Evolutionary conservation across 2,329 filamentous ascomycete species (phyloP), one percentile per base, ranked within the genome.

Genomic region (Epichloe aotearoae): DNA sequence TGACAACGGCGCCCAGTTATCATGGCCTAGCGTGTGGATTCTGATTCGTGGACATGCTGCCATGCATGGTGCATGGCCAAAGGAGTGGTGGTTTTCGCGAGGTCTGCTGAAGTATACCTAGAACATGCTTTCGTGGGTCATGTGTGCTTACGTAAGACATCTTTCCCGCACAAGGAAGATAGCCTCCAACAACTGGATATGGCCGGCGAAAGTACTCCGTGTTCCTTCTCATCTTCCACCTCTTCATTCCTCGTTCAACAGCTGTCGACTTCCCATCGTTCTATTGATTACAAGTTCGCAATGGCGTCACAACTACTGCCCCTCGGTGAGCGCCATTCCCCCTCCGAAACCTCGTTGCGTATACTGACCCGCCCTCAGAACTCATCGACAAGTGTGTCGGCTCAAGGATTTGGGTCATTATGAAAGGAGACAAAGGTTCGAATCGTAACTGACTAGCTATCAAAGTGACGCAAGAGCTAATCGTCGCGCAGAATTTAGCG

Each of bases 361-460:
- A 46, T 37, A 11, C 38, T 53, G 20, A 52, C 47, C 6, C 14
- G 26, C 43, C 30, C 10, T 17, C 63, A 95, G 93, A 98, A 71
- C 82, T 98, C 65, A 97, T 98, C 69, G 93, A 98, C 75, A 96
- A 96, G 71, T 98, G 93, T 66, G 90, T 98, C 58, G 93, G 93
- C 55, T 97, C 90, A 50, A 86, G 85, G 62, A 97, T 98, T 68
- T 96, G 91, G 90, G 90, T 98, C 56, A 82, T 98, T 62, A 98
- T 98, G 93, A 98, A 98, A 72, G 88, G 90, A 58, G 93, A 97
- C 66, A 97, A 96, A 75, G 93, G 93, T 95, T 30, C 30, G 10
- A 38, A 55, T 20, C 5, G 36, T 3, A 4, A 30, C 30, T 0
- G 12, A 14, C 12, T 17, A 36, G 14, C 19, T 19, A 20, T 26